Evolutionary conservation across 345 rosid genomes (phyloP), one percentile per base, ranked within the genome.

Genomic region (rapeseed (Brassica napus)): DNA sequence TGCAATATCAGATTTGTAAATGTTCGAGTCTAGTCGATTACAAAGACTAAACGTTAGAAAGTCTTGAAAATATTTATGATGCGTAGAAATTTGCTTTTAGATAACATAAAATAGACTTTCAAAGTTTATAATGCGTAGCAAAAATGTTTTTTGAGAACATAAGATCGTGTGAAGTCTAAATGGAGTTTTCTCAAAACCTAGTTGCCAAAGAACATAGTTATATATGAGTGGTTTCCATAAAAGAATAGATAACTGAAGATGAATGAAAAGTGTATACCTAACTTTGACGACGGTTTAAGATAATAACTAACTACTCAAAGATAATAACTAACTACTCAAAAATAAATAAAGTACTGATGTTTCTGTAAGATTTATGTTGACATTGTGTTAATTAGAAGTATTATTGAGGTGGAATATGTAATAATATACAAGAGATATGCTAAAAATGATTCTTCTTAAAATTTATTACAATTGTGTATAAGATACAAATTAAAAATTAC

Each of bases 281-380:
- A 79, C 79, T 74, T 68, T 74, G 82, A 79, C 75, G 79, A 79
- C 79, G 75, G 82, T 79, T 69, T 54, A 62, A 69, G 71, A 79
- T 68, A 37, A 74, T 79, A 74, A 79, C 71, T 74, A 68, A 79
- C 60, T 10, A 32, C 54, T 31, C 52, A 9, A 18, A 18, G 21
- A 18, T 18, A 18, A 18, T 18, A 18, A 18, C 21, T 18, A 18
- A 18, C 21, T 18, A 18, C 21, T 1, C 21, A 18, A 8, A 7
- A 18, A 55, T 8, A 44, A 54, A 3, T 6, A 70, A 69, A 63
- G 31, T 70, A 54, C 71, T 63, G 24, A 37, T 42, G 32, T 63
- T 71, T 54, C 65, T 49, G 31, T 49, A 49, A 34, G 47, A 71
- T 63, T 70, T 52, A 18, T 18, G 21, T 18, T 18, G 31, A 28